Evolutionary conservation across 495 filamentous ascomycete genomes (phyloP), one percentile per base, ranked within the genome.

Genomic region (Penicillium simplicissimum): DNA sequence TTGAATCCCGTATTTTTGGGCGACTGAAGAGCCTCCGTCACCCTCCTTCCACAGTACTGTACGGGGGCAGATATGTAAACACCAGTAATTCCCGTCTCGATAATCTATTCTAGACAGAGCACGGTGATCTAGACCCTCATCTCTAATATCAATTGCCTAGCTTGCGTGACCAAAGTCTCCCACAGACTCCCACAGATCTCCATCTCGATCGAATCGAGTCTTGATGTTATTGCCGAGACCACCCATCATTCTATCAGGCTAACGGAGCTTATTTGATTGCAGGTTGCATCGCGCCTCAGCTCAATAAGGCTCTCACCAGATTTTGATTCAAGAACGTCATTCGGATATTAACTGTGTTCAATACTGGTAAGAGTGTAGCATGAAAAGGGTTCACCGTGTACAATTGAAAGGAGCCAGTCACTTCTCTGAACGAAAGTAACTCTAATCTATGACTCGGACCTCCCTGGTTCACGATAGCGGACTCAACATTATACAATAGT

Each of bases 101-200:
- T 55, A 60, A 48, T 60, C 33, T 60, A 60, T 60, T 4, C 28
- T 48, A 40, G 35, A 60, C 58, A 17, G n/a, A 8, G 14, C 33
- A 37, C 21, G 49, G 34, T 17, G 52, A 54, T 60, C 51, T 60
- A 60, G 58, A 55, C 45, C 51, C 15, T 43, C 2, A 8, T 36
- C 17, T 33, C 25, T 4, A 34, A 34, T 36, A 34, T 33, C 28
- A 3, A 13, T 35, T 1, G 13, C 40, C 45, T 21, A 21, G 42
- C n/a, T 8, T 21, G 19, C 17, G 9, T 17, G 42, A 8, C 11
- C 45, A 49, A n/a, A 31, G 23, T 25, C 23, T 25, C 1, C 23
- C 1, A 25, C 23, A 25, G 23, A 25, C 23, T 28, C 3, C 28
- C 28, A 31, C 28, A 21, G 43, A 31, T 42, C 14, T 42, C 42